phyloP scores from a whole-genome alignment of 169 alveolate species.

The Blepharisma undulans region DNA sequence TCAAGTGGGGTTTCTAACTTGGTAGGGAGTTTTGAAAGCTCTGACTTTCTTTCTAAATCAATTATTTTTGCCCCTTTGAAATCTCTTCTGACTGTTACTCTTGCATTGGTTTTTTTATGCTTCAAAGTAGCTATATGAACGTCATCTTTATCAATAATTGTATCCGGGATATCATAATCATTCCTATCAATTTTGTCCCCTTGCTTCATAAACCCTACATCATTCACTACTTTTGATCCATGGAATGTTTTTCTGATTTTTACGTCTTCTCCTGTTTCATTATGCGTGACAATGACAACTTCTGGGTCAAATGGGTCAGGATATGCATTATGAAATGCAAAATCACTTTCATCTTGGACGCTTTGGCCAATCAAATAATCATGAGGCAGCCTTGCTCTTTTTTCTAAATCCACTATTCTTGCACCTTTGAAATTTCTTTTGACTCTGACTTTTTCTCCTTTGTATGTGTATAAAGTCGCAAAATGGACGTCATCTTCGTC shows the following conservation, averaged over 20 bases:
- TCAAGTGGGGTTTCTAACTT: background rate
- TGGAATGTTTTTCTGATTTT: slow-evolving; percentile 36
- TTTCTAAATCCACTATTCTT: slow-evolving; percentile 29
- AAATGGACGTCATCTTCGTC: slow-evolving; percentile 36
- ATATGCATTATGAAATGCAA: slow-evolving; percentile 28
- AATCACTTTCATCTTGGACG: slow-evolving; percentile 27
- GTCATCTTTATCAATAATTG: slow-evolving; percentile 33
- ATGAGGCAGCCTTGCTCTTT: background rate
- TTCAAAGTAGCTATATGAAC: slow-evolving; percentile 34
- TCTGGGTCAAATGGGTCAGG: slow-evolving; percentile 38
- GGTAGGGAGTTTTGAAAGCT: background rate
- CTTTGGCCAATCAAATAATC: slow-evolving; percentile 29
- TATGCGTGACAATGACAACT: slow-evolving; percentile 34
- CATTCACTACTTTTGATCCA: slow-evolving; percentile 16
- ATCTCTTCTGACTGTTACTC: slow-evolving; percentile 36
- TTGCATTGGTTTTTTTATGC: slow-evolving; percentile 4
- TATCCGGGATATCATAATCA: slow-evolving; percentile 36
- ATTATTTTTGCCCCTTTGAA: slow-evolving; percentile 41
- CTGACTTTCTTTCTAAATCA: slow-evolving; percentile 33
- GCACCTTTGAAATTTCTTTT: slow-evolving; percentile 43
- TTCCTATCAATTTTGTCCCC: slow-evolving; percentile 36
- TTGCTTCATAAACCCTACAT: background rate
- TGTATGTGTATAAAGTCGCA: background rate
- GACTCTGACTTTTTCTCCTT: slow-evolving; percentile 42
- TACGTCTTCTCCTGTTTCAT: slow-evolving; percentile 45